phyloP scores from a whole-genome alignment of 805 yeast species.

The Ogataea kodamae region DNA sequence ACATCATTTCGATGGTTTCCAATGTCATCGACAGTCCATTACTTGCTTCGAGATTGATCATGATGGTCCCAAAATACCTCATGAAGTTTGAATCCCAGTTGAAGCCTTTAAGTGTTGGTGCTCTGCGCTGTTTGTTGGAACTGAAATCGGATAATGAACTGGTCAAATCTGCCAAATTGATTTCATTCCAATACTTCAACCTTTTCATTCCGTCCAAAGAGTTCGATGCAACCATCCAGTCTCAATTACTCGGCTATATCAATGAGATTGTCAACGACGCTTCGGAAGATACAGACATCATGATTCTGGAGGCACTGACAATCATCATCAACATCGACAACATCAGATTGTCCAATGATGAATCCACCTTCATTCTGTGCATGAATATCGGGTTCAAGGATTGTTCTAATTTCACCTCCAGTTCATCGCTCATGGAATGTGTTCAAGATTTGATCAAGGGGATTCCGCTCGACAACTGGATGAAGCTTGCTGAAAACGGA shows the following conservation, averaged over 20 bases:
- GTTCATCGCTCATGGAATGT: conserved; percentile 65
- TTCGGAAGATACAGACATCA: conserved; percentile 76
- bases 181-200: conserved; percentile 49
- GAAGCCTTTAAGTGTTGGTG: conserved; percentile 24
- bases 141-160: conserved; percentile 21
- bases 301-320: conserved; percentile 67
- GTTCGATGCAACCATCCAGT: conserved; percentile 28
- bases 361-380: conserved; percentile 48
- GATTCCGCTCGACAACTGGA: conserved; percentile 43
- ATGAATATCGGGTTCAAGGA: conserved; percentile 67
- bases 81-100: conserved; percentile 43
- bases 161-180: conserved; percentile 36
- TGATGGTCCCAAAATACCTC: conserved; percentile 54
- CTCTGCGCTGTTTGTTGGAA: conserved; percentile 24
- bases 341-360: conserved; percentile 29
- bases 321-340: conserved; percentile 51
- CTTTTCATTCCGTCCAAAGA: conserved; percentile 22
- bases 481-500: conserved; percentile 45
- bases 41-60: conserved; percentile 45
- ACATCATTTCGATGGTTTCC: conserved; percentile 16
- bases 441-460: conserved; percentile 54
- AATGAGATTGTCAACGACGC: conserved; percentile 52
- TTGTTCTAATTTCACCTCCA: conserved; percentile 68
- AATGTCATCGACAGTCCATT: conserved; percentile 28
- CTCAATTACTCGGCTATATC: conserved; percentile 35